These are phyloP conservation scores for Aspergillus ruber DNA, from an alignment of 2,329 filamentous ascomycete genomes.

Conservation along the genomic window DNA sequence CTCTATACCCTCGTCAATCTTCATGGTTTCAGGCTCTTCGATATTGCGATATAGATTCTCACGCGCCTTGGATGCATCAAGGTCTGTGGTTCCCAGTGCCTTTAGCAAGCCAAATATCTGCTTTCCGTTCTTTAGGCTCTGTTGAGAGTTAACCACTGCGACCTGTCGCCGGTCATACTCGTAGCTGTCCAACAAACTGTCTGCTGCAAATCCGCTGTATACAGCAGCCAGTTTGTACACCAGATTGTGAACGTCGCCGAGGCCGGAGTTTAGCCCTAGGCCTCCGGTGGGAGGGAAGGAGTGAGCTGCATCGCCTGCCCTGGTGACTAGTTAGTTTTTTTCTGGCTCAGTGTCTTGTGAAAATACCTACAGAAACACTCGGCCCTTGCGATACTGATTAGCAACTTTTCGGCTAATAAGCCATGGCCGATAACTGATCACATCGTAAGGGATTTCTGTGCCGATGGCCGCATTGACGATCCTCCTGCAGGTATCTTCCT, in stretches of 20 bases:
- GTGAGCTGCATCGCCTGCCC: constrained; percentile 50
- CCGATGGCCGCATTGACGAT: constrained; percentile 24
- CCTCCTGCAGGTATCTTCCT: constrained; percentile 27
- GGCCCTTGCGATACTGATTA: constrained; percentile 29
- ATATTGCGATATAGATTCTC: constrained; percentile 24
- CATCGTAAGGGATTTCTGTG: constrained; percentile 25
- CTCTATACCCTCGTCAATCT: constrained; percentile 22
- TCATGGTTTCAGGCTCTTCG: constrained; percentile 16
- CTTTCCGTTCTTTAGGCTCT: constrained; percentile 41
- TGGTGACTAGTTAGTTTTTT: neutral
- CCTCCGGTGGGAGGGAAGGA: constrained; percentile 49
- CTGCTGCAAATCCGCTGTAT: constrained; percentile 22
- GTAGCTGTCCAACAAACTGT: constrained; percentile 32
- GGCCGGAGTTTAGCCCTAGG: constrained; percentile 49
- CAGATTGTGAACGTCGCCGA: constrained; percentile 48
- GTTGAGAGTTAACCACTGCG: constrained; percentile 34
- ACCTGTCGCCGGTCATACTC: constrained; percentile 33
- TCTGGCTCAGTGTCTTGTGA: no score
- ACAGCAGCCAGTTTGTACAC: constrained; percentile 37
- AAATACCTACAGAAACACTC: constrained; percentile 32
- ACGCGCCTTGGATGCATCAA: constrained; percentile 16
- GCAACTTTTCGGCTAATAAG: constrained; percentile 38
- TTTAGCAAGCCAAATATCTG: constrained; percentile 39
- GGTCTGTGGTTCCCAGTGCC: constrained; percentile 29
- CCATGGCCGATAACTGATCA: constrained; percentile 39